phyloP scores from a whole-genome alignment of 2,329 filamentous ascomycete genomes.

The Talaromyces albobiverticillius region DNA sequence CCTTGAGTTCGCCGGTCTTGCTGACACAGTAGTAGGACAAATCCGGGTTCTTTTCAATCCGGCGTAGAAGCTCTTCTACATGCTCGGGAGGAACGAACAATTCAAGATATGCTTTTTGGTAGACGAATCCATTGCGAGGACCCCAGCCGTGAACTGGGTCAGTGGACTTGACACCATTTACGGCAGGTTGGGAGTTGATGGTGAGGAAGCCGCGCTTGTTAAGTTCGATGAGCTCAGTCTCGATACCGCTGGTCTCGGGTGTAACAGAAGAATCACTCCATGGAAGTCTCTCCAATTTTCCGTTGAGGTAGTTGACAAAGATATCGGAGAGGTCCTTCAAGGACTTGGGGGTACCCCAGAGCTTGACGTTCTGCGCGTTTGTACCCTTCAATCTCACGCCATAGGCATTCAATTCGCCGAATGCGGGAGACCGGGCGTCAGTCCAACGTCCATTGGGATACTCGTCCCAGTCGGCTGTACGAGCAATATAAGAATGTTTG shows the following conservation, averaged over 20 bases:
- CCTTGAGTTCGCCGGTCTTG: constrained; percentile 74
- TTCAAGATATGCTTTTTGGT: constrained; percentile 97
- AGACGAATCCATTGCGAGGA: constrained; percentile 90
- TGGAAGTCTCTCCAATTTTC: constrained; percentile 76
- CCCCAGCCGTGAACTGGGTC: constrained; percentile 92
- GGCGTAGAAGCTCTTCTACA: constrained; percentile 70
- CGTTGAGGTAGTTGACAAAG: constrained; percentile 81
- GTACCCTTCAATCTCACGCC: constrained; percentile 90
- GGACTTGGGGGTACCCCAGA: constrained; percentile 83
- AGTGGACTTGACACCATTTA: constrained; percentile 84
- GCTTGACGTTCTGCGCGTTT: constrained; percentile 91
- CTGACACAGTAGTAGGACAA: constrained; percentile 94
- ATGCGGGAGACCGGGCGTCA: constrained; percentile 92
- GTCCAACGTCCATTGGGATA: constrained; percentile 99
- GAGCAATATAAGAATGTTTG: constrained; percentile 90
- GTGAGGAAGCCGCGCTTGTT: constrained; percentile 87
- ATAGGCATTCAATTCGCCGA: constrained; percentile 91
- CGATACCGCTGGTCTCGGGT: constrained; percentile 75
- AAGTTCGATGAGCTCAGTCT: constrained; percentile 70
- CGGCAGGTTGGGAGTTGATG: constrained; percentile 95
- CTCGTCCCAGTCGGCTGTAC: constrained; percentile 98
- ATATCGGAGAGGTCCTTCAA: constrained; percentile 77
- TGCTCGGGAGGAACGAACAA: constrained; percentile 79
- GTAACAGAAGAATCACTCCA: constrained; percentile 93
- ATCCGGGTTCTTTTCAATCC: constrained; percentile 74